Conservation (phyloP, 1,139 yeast genomes). For the Suhomyces bolitotheri region DNA sequence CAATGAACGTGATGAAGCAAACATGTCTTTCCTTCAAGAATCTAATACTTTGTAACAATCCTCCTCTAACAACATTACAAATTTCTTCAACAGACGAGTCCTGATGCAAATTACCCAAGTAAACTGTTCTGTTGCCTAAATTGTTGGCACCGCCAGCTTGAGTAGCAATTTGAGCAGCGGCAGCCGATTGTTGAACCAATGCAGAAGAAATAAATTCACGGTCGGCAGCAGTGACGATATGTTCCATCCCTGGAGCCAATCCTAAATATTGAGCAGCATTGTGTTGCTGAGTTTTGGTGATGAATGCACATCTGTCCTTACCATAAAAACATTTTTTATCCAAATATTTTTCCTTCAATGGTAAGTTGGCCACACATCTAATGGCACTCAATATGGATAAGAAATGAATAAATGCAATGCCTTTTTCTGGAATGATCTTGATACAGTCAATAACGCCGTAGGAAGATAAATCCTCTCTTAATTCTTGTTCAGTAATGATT, state of each 20-base stretch:
- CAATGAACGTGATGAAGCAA: conserved; percentile 89
- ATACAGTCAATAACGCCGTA: conserved; percentile 60
- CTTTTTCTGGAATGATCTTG: conserved; percentile 57
- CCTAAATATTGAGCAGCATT: conserved; percentile 96
- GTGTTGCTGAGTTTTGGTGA: conserved; percentile 93
- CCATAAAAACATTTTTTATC: conserved; percentile 62
- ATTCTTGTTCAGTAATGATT: conserved; percentile 58
- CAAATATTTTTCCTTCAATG: conserved; percentile 53
- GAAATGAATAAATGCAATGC: conserved; percentile 63
- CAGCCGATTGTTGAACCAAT: conserved; percentile 65
- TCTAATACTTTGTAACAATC: conserved; percentile 72
- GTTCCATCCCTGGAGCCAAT: conserved; percentile 86
- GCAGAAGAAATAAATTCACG: conserved; percentile 62
- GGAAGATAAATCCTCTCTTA: conserved; percentile 48
- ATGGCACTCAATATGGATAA: conserved; percentile 58
- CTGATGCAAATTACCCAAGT: conserved; percentile 82
- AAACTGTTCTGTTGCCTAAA: conserved; percentile 88
- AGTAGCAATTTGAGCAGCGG: conserved; percentile 73
- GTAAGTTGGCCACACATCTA: conserved; percentile 58
- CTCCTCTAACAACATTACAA: conserved; percentile 93
- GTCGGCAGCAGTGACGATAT: conserved; percentile 78
- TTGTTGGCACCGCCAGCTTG: conserved; percentile 77
- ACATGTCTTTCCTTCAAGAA: conserved; percentile 80
- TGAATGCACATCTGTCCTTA: conserved; percentile 67
- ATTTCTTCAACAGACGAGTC: conserved; percentile 88